Base-by-base conservation (phyloP, 2,329 filamentous ascomycete genomes). In the Cladosporium sp. region DNA sequence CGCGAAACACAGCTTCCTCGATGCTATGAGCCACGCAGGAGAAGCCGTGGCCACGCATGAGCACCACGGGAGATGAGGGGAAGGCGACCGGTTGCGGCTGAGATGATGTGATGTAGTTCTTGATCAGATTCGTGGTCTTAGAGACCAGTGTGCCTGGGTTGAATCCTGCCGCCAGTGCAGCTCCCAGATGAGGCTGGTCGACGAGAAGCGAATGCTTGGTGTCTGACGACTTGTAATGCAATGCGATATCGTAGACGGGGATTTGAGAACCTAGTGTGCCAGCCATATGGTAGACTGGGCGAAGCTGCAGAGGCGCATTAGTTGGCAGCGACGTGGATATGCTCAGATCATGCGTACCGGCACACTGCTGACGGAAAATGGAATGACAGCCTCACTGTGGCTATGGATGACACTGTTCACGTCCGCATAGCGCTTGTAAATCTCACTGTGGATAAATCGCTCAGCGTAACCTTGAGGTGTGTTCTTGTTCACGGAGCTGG, bases 1-100 rank as follows among this genome's bases (percentile, higher is more conserved):
- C 73, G 54, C 76, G 73, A 59, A 73, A 77, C 0, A 79, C 77
- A 0, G 72, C 75, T 61, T 77, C 75, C 62, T 77, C 72, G 56
- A 79, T 74, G 8, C 70, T 69, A 2, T 67, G 64, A 0, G 74
- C 77, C 0, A 73, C 65, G 10, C 72, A 74, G 1, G 75, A 76
- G 59, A 79, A 78, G 22, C 77, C 77, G 59, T 79, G 77, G 1
- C 73, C 71, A 53, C 75, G 74, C 68, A 78, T 74, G 15, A 72
- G 60, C 42, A 71, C 68, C 1, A 65, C 65, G 0, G 64, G 62
- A 34, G 64, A 56, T 1, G 66, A 57, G 2, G 70, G 70, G 36
- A 63, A 66, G 8, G 58, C 48, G 0, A 58, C 51, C 3, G 62
- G 56, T 2, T 51, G 22, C 4, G 64, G 35, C 3, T 63, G 36